These are phyloP conservation scores for Anthoceros angustus DNA, from an alignment of 225 moss, liverwort and hornwort genomes.

Conservation along the genomic window DNA sequence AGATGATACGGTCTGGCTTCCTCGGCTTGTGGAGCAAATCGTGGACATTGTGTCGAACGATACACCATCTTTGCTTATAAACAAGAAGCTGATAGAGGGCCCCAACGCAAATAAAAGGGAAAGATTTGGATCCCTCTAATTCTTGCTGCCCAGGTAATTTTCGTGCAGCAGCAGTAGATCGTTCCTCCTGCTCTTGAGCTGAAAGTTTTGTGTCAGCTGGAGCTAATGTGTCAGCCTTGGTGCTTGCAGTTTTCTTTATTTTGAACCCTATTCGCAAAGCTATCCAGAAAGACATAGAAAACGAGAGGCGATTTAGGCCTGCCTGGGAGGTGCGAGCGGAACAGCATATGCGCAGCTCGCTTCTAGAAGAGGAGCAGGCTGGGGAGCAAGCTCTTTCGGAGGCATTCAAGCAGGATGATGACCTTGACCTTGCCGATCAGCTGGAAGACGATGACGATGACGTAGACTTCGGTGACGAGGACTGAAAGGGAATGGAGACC, in stretches of 20 bases:
- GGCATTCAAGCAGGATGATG: constrained; percentile 63
- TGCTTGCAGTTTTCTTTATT: constrained; percentile 51
- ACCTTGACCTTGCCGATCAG: constrained; percentile 27
- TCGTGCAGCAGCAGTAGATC: background rate
- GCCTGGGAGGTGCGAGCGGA: constrained; percentile 95
- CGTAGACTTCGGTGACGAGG: constrained; percentile 16
- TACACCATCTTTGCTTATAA: constrained; percentile 46
- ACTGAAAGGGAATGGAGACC: background rate
- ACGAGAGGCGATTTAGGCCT: constrained; percentile 74
- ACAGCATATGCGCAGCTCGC: constrained; percentile 52
- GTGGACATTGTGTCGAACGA: constrained; percentile 68
- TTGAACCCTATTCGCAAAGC: constrained; percentile 56
- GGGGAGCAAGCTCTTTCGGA: constrained; percentile 89
- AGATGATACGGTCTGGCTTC: constrained; percentile 70
- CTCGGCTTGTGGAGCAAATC: constrained; percentile 66
- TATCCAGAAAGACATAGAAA: constrained; percentile 61
- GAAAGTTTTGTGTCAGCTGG: too few relatives aligned
- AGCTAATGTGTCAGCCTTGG: background rate
- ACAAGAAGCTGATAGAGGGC: constrained; percentile 94
- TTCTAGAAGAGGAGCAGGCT: constrained; percentile 67
- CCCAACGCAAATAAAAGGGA: constrained; percentile 84
- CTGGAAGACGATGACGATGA: constrained; percentile 55
- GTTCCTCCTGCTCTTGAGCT: background rate
- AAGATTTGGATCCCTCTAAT: constrained; percentile 93
- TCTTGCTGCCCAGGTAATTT: constrained; percentile 58